Evolutionary conservation across 2,329 filamentous ascomycete species (phyloP).

Genomic region (Plenodomus lindquistii): DNA sequence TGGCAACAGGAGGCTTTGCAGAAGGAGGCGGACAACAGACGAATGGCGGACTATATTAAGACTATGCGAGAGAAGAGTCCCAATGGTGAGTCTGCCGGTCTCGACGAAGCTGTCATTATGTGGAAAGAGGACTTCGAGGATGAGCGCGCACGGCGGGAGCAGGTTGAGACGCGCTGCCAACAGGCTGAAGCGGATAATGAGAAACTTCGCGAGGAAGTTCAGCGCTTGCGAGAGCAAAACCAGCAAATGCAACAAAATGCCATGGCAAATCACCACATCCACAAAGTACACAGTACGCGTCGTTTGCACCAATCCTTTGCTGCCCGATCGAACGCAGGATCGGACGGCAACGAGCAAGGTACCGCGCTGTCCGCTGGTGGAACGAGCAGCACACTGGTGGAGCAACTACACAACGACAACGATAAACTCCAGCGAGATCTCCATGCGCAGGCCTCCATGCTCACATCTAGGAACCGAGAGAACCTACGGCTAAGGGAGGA

Average conservation of each 20-base stretch:
- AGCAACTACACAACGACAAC: conserved; percentile 88
- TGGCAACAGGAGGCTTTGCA: conserved; percentile 76
- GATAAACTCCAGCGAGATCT: conserved; percentile 89
- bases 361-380: conserved; percentile 29
- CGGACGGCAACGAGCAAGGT: conserved; percentile 44
- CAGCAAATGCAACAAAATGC: conserved; percentile 36
- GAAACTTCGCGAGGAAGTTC: conserved; percentile 80
- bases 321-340: conserved; percentile 44
- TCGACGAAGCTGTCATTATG: conserved; percentile 64
- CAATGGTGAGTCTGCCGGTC: conserved; percentile 43
- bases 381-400: conserved; percentile 72
- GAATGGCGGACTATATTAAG: conserved; percentile 79
- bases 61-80: conserved; percentile 56
- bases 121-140: conserved; percentile 95
- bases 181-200: conserved; percentile 89
- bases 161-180: conserved; percentile 83
- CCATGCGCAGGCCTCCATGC: conserved; percentile 94
- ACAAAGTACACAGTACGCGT: conserved; percentile 44
- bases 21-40: conserved; percentile 83
- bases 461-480: conserved; percentile 92
- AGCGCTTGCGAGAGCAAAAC: conserved; percentile 62
- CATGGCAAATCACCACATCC: conserved; percentile 43
- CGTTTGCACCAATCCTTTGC: conserved; percentile 45
- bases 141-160: conserved; percentile 85
- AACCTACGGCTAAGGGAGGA: conserved; percentile 95